Conservation (phyloP, 345 rosid species). For the Camelina hispida region DNA sequence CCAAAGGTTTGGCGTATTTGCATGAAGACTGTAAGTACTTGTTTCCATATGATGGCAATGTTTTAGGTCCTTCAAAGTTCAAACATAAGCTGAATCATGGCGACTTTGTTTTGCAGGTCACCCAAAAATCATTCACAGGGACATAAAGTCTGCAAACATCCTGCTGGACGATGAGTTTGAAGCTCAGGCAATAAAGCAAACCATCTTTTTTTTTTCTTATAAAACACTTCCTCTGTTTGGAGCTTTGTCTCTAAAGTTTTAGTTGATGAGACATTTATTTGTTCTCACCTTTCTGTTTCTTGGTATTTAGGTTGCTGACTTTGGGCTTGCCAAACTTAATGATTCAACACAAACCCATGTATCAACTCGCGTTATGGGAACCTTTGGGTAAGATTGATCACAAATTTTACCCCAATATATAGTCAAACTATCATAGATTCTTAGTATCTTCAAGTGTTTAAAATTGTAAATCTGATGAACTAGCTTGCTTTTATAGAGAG, state of each 20-base stretch:
- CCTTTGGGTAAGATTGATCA: slow-evolving; percentile 77
- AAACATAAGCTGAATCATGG: background rate
- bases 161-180: slow-evolving; percentile 77
- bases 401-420: background rate
- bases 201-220: too few relatives aligned
- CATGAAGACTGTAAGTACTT: slow-evolving; percentile 91
- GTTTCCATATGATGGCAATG: background rate
- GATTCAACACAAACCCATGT: slow-evolving; percentile 88
- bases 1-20: slow-evolving; percentile 96
- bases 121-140: slow-evolving; percentile 94
- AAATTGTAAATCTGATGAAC: background rate
- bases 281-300: background rate
- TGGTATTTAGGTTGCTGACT: slow-evolving; percentile 85
- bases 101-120: slow-evolving; percentile 55
- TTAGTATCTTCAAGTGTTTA: slow-evolving; percentile 1
- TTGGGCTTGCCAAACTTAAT: slow-evolving; percentile 92
- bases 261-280: slow-evolving; percentile 4
- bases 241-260: background rate
- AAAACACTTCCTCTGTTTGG: background rate
- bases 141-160: slow-evolving; percentile 93
- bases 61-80: background rate
- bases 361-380: slow-evolving; percentile 99
- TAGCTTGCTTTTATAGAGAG: background rate
- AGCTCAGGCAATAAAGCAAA: slow-evolving; percentile 67
- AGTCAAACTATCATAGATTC: background rate